Conservation (phyloP, 2,329 filamentous ascomycete species). For the Colletotrichum sp. region DNA sequence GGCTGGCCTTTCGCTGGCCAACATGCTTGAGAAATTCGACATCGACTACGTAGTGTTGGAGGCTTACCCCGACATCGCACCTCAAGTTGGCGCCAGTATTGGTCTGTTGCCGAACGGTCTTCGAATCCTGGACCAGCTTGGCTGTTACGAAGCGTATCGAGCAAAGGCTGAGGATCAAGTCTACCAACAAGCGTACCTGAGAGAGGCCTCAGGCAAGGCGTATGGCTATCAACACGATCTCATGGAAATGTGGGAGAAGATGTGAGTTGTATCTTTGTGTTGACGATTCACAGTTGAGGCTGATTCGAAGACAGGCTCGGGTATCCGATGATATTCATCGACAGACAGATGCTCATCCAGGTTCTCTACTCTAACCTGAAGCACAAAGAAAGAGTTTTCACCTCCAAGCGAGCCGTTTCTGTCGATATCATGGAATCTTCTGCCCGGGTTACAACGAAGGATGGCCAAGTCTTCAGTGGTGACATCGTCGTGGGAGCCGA, state of each 20-base stretch:
- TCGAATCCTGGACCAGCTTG: conserved; percentile 55
- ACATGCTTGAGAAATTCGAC: conserved; percentile 44
- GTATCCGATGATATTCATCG: conserved; percentile 37
- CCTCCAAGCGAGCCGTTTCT: conserved; percentile 8
- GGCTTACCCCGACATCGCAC: conserved; percentile 41
- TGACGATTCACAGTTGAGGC: neutral
- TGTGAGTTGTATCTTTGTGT: neutral
- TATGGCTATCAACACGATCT: neutral
- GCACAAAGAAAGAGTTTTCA: conserved; percentile 27
- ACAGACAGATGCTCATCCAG: conserved; percentile 40
- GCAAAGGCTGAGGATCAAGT: conserved; percentile 23
- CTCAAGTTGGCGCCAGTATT: conserved; percentile 53
- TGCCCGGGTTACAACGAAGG: conserved; percentile 32
- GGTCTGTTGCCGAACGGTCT: conserved; percentile 45
- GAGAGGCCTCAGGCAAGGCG: neutral
- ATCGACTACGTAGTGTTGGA: conserved; percentile 58
- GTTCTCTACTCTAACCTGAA: conserved; percentile 36
- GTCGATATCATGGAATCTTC: conserved; percentile 6
- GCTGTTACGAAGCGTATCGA: conserved; percentile 31
- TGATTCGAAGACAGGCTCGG: conserved; percentile 19
- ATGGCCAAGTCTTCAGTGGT: conserved; percentile 33
- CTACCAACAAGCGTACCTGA: neutral
- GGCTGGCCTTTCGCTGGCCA: conserved; percentile 39
- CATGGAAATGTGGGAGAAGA: neutral
- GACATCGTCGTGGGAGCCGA: conserved; percentile 43